Evolutionary conservation across 2,329 filamentous ascomycete species (phyloP).

Genomic region (Chaetothyriales sp.): DNA sequence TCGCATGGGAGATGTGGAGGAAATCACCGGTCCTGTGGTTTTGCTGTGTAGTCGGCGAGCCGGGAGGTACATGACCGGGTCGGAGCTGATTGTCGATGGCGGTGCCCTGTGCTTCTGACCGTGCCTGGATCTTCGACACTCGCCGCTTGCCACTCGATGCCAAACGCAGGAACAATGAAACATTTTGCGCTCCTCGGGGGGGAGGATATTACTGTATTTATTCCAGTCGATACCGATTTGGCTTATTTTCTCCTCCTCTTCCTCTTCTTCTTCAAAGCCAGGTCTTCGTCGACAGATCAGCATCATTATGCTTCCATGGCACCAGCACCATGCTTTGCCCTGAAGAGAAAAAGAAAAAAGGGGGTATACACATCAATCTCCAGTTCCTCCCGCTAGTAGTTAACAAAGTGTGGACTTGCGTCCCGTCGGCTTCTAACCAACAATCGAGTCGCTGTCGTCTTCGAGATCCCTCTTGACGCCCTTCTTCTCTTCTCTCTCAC

Average conservation of each 20-base stretch:
- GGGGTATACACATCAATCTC: neutral
- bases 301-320: neutral
- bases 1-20: constrained; percentile 48
- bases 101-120: constrained; percentile 22
- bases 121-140: too few relatives aligned
- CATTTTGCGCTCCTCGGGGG: neutral
- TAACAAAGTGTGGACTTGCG: neutral
- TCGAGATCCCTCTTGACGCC: constrained; percentile 9
- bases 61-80: constrained; percentile 53
- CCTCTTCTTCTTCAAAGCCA: neutral
- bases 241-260: neutral
- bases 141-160: too few relatives aligned
- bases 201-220: neutral
- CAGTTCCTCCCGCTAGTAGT: neutral
- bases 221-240: neutral
- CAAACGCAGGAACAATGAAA: neutral
- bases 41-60: constrained; percentile 43
- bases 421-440: neutral
- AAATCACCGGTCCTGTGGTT: constrained; percentile 48
- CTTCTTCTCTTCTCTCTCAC: constrained; percentile 8
- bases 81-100: constrained; percentile 51
- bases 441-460: constrained; percentile 1
- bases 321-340: neutral
- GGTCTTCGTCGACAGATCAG: neutral
- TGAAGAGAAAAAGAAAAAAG: too few relatives aligned